These are phyloP conservation scores for Vanderwaltozyma tropicalis DNA, from an alignment of 805 yeast species.

Conservation along the genomic window DNA sequence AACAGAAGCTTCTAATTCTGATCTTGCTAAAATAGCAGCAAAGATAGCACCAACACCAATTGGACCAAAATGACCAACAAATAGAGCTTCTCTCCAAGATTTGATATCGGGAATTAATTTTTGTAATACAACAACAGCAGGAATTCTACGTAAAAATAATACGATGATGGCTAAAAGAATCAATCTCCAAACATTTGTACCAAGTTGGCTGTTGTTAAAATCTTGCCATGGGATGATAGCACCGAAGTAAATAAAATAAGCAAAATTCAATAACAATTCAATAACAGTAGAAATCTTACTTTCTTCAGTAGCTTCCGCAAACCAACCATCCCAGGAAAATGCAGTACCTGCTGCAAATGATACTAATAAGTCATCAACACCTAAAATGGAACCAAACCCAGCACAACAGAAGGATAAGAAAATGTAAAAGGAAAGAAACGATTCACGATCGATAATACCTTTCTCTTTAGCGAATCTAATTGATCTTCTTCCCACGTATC, in stretches of 20 bases:
- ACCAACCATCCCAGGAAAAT: slow-evolving; percentile 90
- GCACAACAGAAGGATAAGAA: slow-evolving; percentile 77
- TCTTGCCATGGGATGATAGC: slow-evolving; percentile 83
- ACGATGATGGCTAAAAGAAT: slow-evolving; percentile 65
- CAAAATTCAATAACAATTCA: slow-evolving; percentile 69
- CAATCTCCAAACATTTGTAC: slow-evolving; percentile 65
- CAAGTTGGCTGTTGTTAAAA: slow-evolving; percentile 51
- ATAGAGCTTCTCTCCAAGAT: slow-evolving; percentile 87
- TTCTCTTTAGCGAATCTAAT: slow-evolving; percentile 64
- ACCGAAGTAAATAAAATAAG: slow-evolving; percentile 84
- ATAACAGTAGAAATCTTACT: slow-evolving; percentile 84
- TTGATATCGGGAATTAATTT: slow-evolving; percentile 80
- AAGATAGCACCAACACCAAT: slow-evolving; percentile 91
- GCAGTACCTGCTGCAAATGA: slow-evolving; percentile 92
- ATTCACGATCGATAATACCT: slow-evolving; percentile 74
- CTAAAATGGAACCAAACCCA: slow-evolving; percentile 79
- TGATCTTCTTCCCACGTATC: slow-evolving; percentile 57
- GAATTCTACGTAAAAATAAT: slow-evolving; percentile 67
- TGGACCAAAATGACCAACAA: slow-evolving; percentile 94
- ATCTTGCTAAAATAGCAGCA: slow-evolving; percentile 70
- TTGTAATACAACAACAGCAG: slow-evolving; percentile 65
- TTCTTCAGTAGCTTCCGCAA: slow-evolving; percentile 71
- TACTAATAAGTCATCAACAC: slow-evolving; percentile 80
- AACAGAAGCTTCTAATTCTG: slow-evolving; percentile 48
- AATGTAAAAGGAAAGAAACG: slow-evolving; percentile 75